Evolutionary conservation across 352 stramenopile species (phyloP), one percentile per base, ranked within the genome.

Genomic region (Globisporangium nodosum): DNA sequence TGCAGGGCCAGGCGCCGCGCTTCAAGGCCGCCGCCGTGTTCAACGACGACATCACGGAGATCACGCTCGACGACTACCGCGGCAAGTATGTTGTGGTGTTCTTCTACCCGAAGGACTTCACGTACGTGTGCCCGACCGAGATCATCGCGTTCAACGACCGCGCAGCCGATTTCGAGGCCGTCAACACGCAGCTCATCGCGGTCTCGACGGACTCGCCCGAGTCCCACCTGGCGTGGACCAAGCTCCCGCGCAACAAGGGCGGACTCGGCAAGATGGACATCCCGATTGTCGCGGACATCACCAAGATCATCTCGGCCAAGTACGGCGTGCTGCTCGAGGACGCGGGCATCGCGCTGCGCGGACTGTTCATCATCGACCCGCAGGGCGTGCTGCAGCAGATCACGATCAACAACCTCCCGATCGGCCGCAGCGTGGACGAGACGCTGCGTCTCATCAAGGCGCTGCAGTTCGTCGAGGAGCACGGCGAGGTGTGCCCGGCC

Each of bases 351-450:
- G 88, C 92, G 24, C 76, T 97, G 24, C 87, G 90, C 46, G 93
- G 89, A 1, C 78, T 97, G 27, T 98, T 97, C 71, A 94, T 98
- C 70, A 98, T 98, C 65, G 88, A 97, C 66, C 81, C 82, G 42
- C 72, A 97, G 54, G 90, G 88, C 30, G 71, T 87, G 54, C 56
- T 96, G 42, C 82, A 93, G 67, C 86, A 95, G 66, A 90, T 91
- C 55, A 96, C 88, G 46, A 66, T 97, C 58, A 97, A 97, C 81
- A 94, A 97, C 71, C 73, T 96, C 63, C 88, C 91, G 12, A 93
- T 97, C 52, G 91, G 91, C 24, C 85, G 91, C 67, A 96, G 73
- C 63, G 91, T 97, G 0, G 92, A 98, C 63, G 93, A 98, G 71
- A 96, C 85, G 7, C 67, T 98, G 56, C 86, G 93, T 54, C 73